A percentile compares a stretch with the other conserved stretches of the same genome.
These are phyloP conservation scores for Gillenia trifoliata DNA, from an alignment of 306 rosid species.

Conservation along the genomic window DNA sequence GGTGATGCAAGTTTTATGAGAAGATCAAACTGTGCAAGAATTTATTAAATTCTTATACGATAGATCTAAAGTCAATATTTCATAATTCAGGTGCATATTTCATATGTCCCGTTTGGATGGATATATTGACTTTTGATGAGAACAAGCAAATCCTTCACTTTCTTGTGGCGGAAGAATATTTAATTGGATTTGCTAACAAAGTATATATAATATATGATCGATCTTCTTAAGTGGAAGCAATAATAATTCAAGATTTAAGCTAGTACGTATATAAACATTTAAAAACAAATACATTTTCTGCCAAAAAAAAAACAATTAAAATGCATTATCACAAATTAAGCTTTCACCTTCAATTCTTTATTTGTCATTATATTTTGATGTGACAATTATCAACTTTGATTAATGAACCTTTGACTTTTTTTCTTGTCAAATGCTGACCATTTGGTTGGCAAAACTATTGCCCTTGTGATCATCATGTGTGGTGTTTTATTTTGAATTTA, in stretches of 20 bases:
- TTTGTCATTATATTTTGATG: conserved; percentile 16
- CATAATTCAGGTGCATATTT: no score
- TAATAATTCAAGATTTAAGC: conserved; percentile 11
- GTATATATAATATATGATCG: not conserved
- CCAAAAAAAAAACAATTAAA: not conserved
- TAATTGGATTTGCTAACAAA: conserved; percentile 23
- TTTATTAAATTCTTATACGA: no score
- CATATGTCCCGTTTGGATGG: no score
- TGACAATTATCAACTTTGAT: conserved; percentile 29
- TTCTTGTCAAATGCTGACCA: conserved; percentile 12
- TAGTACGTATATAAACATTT: not conserved
- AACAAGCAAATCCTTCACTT: conserved; percentile 5
- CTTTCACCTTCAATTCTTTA: no score
- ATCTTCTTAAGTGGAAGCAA: conserved; percentile 33
- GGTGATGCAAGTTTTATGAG: no score
- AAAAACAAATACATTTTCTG: not conserved
- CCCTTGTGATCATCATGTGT: conserved; percentile 28
- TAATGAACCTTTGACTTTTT: conserved; percentile 24
- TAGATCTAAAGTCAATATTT: no score
- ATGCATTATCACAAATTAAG: not conserved
- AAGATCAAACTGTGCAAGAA: no score
- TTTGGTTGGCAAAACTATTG: conserved; percentile 20
- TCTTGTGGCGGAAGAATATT: not conserved
- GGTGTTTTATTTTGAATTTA: conserved; percentile 23
- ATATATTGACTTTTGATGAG: conserved; percentile 15